Percentiles rank a stretch among this genome's conserved stretches.
Conservation (phyloP, 2,329 filamentous ascomycete species). For the Arthroderma uncinatum region DNA sequence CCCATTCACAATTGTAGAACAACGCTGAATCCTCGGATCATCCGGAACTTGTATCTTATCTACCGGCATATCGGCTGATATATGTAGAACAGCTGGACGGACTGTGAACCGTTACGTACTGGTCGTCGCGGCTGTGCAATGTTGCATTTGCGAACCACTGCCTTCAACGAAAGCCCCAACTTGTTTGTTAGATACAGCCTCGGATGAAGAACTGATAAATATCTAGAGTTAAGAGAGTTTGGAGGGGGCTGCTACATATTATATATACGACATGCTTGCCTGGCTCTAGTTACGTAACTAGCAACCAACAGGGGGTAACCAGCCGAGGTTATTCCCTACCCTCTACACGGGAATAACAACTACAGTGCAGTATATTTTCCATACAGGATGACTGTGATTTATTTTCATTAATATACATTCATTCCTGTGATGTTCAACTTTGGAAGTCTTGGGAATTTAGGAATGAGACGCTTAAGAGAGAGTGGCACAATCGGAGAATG, state of each 20-base stretch:
- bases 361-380: neutral
- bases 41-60: slow-evolving; percentile 53
- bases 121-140: neutral
- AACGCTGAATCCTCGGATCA: slow-evolving; percentile 56
- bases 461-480: neutral
- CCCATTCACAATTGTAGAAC: slow-evolving; percentile 53
- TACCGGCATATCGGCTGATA: slow-evolving; percentile 35
- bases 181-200: neutral
- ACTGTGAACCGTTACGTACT: neutral
- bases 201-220: neutral
- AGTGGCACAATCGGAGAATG: neutral
- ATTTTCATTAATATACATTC: neutral
- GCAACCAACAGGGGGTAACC: neutral
- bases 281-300: neutral
- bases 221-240: neutral
- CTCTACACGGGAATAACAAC: neutral
- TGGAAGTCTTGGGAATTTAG: neutral
- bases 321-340: neutral
- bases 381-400: neutral
- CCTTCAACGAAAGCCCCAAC: neutral
- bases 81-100: neutral
- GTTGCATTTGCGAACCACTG: neutral
- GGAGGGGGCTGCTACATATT: neutral
- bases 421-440: neutral
- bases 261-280: neutral